A percentile compares a stretch with the other conserved stretches of the same genome.
Evolutionary conservation across 352 stramenopile genomes (phyloP).

Genomic region (Globisporangium viniferum): DNA sequence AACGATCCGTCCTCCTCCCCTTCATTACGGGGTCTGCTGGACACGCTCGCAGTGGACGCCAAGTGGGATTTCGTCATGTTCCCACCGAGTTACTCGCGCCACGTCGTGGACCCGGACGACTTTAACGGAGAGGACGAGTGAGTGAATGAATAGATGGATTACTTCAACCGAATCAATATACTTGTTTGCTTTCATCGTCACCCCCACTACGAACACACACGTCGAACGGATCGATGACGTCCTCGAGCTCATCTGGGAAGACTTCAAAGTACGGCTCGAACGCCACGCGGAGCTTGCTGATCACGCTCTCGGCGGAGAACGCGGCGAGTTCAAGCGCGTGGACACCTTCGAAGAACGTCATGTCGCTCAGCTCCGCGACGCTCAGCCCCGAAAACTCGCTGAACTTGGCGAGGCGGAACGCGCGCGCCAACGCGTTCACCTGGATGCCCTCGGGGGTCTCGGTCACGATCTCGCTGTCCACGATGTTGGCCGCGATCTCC

Average conservation of each 20-base stretch:
- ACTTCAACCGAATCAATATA: background rate
- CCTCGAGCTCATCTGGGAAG: slow-evolving; percentile 26
- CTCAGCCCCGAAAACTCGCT: slow-evolving; percentile 27
- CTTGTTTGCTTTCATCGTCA: background rate
- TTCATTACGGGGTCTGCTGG: slow-evolving; percentile 25
- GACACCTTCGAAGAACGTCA: slow-evolving; percentile 25
- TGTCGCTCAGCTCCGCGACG: slow-evolving; percentile 11
- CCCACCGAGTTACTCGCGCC: slow-evolving; percentile 26
- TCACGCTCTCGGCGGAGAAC: slow-evolving; percentile 7
- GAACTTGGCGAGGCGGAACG: slow-evolving; percentile 63
- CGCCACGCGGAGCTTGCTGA: slow-evolving; percentile 14
- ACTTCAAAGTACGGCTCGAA: slow-evolving; percentile 33
- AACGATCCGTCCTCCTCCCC: background rate
- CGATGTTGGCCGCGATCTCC: slow-evolving; percentile 49
- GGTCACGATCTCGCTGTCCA: slow-evolving; percentile 35
- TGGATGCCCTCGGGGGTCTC: slow-evolving; percentile 28
- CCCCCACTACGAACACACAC: slow-evolving; percentile 8
- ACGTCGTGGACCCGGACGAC: slow-evolving; percentile 41
- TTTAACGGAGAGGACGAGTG: slow-evolving; percentile 10
- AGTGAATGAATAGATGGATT: too few species aligned
- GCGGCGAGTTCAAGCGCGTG: slow-evolving; percentile 17
- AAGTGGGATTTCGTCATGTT: slow-evolving; percentile 33
- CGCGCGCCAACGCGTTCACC: slow-evolving; percentile 34
- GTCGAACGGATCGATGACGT: slow-evolving; percentile 29
- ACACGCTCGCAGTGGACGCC: slow-evolving; percentile 28